A percentile compares a stretch with the other conserved stretches of the same genome.
phyloP scores from a whole-genome alignment of 768 basidiomycete species.

The Neoboletus magnificus region DNA sequence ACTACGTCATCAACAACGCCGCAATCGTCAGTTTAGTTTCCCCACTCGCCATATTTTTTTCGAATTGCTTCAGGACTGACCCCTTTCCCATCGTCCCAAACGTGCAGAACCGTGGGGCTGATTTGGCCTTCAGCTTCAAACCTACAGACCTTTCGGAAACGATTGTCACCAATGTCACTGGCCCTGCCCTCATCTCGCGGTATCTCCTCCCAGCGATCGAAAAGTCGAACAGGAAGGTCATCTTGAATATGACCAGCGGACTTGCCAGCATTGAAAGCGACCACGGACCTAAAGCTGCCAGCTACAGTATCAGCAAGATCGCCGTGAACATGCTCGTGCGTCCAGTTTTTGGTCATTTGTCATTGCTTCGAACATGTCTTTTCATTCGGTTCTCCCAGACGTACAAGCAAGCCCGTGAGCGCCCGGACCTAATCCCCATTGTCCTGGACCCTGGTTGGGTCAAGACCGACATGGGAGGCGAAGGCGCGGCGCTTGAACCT shows the following conservation, averaged over 20 bases:
- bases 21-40: slow-evolving; percentile 30
- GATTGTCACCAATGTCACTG: slow-evolving; percentile 33
- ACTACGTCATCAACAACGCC: slow-evolving; percentile 32
- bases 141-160: slow-evolving; percentile 11
- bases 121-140: slow-evolving; percentile 27
- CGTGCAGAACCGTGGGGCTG: slow-evolving; percentile 18
- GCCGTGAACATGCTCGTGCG: slow-evolving; percentile 13
- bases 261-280: slow-evolving; percentile 30
- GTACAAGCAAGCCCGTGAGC: slow-evolving; percentile 14
- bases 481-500: slow-evolving; percentile 28
- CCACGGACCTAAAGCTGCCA: neutral
- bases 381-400: neutral
- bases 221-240: slow-evolving; percentile 30
- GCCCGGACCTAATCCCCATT: slow-evolving; percentile 7
- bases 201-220: slow-evolving; percentile 35
- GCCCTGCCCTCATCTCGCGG: slow-evolving; percentile 30
- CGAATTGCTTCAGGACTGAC: neutral
- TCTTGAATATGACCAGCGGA: slow-evolving; percentile 35
- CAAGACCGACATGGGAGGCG: slow-evolving; percentile 50
- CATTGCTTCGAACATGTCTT: neutral
- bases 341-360: neutral
- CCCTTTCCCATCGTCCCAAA: neutral
- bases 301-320: slow-evolving; percentile 14
- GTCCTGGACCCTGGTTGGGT: slow-evolving; percentile 37
- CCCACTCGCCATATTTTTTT: neutral